Conservation (phyloP, 257 asterid species). For the Knoxia roxburghii region DNA sequence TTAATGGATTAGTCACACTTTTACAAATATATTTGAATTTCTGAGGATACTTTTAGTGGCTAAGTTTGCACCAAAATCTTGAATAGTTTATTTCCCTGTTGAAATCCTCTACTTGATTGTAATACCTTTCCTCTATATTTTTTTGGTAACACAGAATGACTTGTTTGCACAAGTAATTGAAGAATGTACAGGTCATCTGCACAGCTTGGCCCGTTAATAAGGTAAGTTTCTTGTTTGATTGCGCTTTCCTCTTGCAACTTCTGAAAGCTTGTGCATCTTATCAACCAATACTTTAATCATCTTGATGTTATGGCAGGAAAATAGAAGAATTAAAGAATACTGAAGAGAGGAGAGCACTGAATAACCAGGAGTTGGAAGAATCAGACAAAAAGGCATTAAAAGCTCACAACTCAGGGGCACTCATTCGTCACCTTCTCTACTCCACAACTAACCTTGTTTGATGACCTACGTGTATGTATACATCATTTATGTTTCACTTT, state of each 20-base stretch:
- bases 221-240: slow-evolving; percentile 43
- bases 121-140: slow-evolving; percentile 9
- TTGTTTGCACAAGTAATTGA: slow-evolving; percentile 75
- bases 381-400: slow-evolving; percentile 13
- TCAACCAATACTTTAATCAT: slow-evolving; percentile 4
- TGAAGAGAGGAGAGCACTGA: slow-evolving; percentile 10
- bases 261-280: neutral
- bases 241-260: no score
- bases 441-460: slow-evolving; percentile 88
- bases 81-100: neutral
- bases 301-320: slow-evolving; percentile 35
- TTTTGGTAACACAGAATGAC: slow-evolving; percentile 42
- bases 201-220: slow-evolving; percentile 64
- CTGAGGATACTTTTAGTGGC: no score
- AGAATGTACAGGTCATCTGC: slow-evolving; percentile 72
- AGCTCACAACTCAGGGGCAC: slow-evolving; percentile 78
- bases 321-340: slow-evolving; percentile 47
- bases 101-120: slow-evolving; percentile 5
- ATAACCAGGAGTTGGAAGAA: slow-evolving; percentile 24
- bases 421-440: slow-evolving; percentile 79
- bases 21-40: neutral
- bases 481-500: no score
- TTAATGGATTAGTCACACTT: neutral
- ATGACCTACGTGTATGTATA: slow-evolving; percentile 86
- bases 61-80: neutral